Evolutionary conservation across 108 stramenopile species (phyloP), one percentile per base, ranked within the genome.

Genomic region (Cylindrotheca fusiformis): DNA sequence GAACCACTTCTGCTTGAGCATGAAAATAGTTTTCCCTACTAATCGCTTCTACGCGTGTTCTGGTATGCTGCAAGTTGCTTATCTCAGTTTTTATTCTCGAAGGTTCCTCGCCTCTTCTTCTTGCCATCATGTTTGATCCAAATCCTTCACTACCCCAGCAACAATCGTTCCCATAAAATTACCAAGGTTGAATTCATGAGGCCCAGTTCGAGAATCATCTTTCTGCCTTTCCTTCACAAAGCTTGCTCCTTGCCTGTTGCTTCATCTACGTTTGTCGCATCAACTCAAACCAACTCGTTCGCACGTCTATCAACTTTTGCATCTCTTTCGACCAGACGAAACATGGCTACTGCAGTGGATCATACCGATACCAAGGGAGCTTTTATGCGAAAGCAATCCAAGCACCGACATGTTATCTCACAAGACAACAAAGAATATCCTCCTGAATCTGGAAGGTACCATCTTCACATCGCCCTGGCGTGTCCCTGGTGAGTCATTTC

Each of bases 391-490:
- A 75, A 67, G 10, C 79, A 77, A 5, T 49, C 81, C 25, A 28
- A 21, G 41, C 19, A 27, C 48, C 46, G 1, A 14, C 41, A 12
- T 51, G 24, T 61, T 55, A 0, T 1, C 0, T 19, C 36, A 60
- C 69, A 74, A 47, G 62, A 63, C 6, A 78, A 72, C 2, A 71
- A 78, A 20, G 54, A 59, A 29, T 88, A 83, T 67, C 77, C 77
- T 21, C 76, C 86, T 2, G 81, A 80, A 63, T 52, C 61, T 31
- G 72, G 65, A 55, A 30, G 86, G 5, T 88, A 88, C 53, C 86
- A 84, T 60, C 52, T 88, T 19, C 84, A 80, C 55, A 75, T 80
- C n/a, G 78, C 86, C n/a, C 1, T 54, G 22, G 81, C 78, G 14
- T 82, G 75, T 66, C 81, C 82, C 1, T 77, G 68, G 83, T 51